A percentile compares a stretch with the other conserved stretches of the same genome.
These are phyloP conservation scores for Circinella umbellata DNA, from an alignment of 371 early-diverging fungal species.

Conservation along the genomic window DNA sequence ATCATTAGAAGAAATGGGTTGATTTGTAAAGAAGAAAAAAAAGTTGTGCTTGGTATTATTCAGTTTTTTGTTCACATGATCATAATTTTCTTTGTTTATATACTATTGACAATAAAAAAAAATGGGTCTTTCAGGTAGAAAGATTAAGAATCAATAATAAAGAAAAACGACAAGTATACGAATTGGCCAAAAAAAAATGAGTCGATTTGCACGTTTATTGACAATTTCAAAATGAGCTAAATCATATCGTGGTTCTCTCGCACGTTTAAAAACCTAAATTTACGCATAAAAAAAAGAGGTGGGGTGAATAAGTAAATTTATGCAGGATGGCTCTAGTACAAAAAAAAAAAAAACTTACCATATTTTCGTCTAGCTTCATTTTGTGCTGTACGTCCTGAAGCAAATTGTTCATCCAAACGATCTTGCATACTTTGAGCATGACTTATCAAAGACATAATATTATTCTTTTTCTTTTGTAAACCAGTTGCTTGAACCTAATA, in stretches of 20 bases:
- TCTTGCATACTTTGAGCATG: conserved; percentile 73
- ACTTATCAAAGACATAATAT: conserved; percentile 78
- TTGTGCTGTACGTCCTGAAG: conserved; percentile 64
- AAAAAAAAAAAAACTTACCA: conserved; percentile 39
- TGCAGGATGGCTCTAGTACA: not conserved
- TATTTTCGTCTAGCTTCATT: conserved; percentile 76
- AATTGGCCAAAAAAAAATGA: not conserved
- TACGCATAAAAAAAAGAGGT: not conserved
- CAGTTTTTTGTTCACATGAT: not conserved
- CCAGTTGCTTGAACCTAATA: conserved; percentile 45
- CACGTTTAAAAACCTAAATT: conserved; percentile 14
- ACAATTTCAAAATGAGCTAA: not conserved
- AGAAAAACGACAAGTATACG: too few species aligned
- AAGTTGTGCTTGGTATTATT: too few species aligned
- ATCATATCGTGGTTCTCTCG: not conserved
- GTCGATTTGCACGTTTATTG: conserved; percentile 11
- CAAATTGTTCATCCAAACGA: conserved; percentile 68
- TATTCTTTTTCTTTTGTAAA: conserved; percentile 74
- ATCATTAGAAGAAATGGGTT: not conserved
- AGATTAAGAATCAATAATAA: not conserved
- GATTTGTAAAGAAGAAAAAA: not conserved
- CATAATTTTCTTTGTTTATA: too few species aligned
- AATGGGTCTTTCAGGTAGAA: not conserved
- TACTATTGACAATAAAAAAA: not conserved
- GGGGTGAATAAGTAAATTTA: not conserved